A percentile compares a stretch with the other conserved stretches of the same genome.
Evolutionary conservation across 2,329 filamentous ascomycete species (phyloP).

Genomic region (Cladosporium sp.): DNA sequence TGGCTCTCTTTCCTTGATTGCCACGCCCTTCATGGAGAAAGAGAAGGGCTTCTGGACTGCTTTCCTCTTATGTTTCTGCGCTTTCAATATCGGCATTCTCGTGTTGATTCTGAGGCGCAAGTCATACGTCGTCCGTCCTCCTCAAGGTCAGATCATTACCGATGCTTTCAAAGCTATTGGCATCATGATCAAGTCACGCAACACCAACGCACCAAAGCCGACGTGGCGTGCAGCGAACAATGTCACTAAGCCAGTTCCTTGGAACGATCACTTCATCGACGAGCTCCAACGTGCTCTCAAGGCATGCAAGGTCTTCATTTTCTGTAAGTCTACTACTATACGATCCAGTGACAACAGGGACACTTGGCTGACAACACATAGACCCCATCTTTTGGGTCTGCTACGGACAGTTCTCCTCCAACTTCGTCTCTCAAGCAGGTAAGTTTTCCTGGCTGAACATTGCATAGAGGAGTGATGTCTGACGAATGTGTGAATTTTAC

Average conservation of each 20-base stretch:
- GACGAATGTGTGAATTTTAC: background rate
- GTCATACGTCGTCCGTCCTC: constrained; percentile 48
- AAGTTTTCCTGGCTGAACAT: background rate
- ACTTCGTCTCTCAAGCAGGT: constrained; percentile 50
- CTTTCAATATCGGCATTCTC: constrained; percentile 64
- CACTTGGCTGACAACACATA: background rate
- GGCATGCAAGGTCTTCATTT: constrained; percentile 69
- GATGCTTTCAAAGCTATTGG: constrained; percentile 65
- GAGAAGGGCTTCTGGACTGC: constrained; percentile 68
- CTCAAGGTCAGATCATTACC: constrained; percentile 66
- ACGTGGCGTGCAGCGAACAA: constrained; percentile 61
- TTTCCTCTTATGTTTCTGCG: constrained; percentile 62
- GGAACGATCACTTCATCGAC: constrained; percentile 72
- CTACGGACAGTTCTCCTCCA: constrained; percentile 44
- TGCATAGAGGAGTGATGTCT: background rate
- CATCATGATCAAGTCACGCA: constrained; percentile 56
- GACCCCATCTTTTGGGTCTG: constrained; percentile 51
- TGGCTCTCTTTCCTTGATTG: constrained; percentile 68
- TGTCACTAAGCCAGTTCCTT: constrained; percentile 51
- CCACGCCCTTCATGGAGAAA: constrained; percentile 68
- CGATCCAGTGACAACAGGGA: background rate
- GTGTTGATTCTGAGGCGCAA: constrained; percentile 49
- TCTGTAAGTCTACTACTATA: constrained; percentile 32
- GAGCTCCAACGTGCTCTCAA: constrained; percentile 67
- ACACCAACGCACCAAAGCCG: constrained; percentile 66